Base-by-base conservation (phyloP, 116 monocot genomes). In the Posidonia oceanica region DNA sequence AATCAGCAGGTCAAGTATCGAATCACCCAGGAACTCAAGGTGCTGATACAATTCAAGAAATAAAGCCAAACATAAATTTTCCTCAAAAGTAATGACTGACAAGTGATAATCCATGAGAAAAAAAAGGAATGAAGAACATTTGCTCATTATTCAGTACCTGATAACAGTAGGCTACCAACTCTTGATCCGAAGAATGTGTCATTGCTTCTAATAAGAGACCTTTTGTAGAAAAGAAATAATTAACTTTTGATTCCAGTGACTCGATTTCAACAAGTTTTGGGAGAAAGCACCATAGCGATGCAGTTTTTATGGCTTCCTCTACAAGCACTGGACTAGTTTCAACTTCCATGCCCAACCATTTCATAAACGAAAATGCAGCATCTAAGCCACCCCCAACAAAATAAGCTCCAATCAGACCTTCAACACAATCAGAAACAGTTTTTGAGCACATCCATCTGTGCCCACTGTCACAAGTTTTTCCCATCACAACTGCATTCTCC, bases 371-470 rank as follows among this genome's bases (percentile, higher is more conserved):
- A 73, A 86, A 13, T 75, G 99, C 74, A 44, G 86, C 93, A 59
- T 20, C 54, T 53, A 99, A 76, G 11, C 99, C 99, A 72, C 88
- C 90, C 48, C 86, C 84, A 44, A 86, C 75, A 75, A 82, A 99
- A 61, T 99, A 93, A 73, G 93, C 99, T 54, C 99, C 99, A 64
- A 99, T 90, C 7, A 99, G 68, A 68, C 93, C 87, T 79, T 99
- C 90, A 44, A 90, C 90, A 77, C 99, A 99, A 80, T 99, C 99
- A 63, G 99, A 79, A 66, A 99, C 80, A 29, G 93, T 99, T 74
- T 99, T 99, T 13, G 99, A 93, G 70, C 99, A 93, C 41, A 99
- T 78, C 99, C 99, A 99, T 38, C 99, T 78, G 69, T 93, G 99
- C 14, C 99, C 99, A 60, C 52, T 69, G 66, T 99, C 93, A 75